Evolutionary conservation across 164 flowering plant species (phyloP).

Genomic region (Nymphaea thermarum): DNA sequence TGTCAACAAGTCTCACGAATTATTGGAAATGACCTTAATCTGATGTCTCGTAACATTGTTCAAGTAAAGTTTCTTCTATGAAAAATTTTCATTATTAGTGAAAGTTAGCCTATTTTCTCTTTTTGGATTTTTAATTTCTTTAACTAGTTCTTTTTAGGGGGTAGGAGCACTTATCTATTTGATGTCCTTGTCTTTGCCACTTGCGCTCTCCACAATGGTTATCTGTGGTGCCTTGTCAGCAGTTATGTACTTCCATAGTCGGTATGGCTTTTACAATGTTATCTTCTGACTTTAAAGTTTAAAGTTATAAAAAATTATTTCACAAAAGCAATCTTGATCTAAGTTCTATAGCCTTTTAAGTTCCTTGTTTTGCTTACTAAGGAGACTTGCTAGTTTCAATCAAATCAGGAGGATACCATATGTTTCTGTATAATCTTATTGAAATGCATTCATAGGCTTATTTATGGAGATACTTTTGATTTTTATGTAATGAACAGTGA

Average conservation of each 20-base stretch:
- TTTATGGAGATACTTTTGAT: too few relatives aligned
- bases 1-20: slow-evolving; percentile 96
- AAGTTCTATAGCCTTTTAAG: too few relatives aligned
- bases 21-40: slow-evolving; percentile 86
- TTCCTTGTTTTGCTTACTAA: too few relatives aligned
- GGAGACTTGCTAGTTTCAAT: too few relatives aligned
- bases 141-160: slow-evolving; percentile 35
- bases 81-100: background rate
- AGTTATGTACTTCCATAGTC: slow-evolving; percentile 62
- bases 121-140: slow-evolving; percentile 10
- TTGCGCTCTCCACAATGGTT: slow-evolving; percentile 57
- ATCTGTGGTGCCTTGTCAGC: slow-evolving; percentile 46
- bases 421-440: too few relatives aligned
- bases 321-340: too few relatives aligned
- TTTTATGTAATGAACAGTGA: too few relatives aligned
- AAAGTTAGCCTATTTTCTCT: background rate
- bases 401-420: too few relatives aligned
- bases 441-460: too few relatives aligned
- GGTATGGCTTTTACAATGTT: slow-evolving; percentile 29
- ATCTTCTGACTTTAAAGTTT: background rate
- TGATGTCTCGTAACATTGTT: slow-evolving; percentile 66
- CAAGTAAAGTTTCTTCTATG: slow-evolving; percentile 41
- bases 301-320: too few relatives aligned
- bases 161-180: slow-evolving; percentile 72
- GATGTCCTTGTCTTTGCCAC: slow-evolving; percentile 74